Conservation (phyloP, 2,329 filamentous ascomycete genomes). For the Chrysoporthe puriensis region DNA sequence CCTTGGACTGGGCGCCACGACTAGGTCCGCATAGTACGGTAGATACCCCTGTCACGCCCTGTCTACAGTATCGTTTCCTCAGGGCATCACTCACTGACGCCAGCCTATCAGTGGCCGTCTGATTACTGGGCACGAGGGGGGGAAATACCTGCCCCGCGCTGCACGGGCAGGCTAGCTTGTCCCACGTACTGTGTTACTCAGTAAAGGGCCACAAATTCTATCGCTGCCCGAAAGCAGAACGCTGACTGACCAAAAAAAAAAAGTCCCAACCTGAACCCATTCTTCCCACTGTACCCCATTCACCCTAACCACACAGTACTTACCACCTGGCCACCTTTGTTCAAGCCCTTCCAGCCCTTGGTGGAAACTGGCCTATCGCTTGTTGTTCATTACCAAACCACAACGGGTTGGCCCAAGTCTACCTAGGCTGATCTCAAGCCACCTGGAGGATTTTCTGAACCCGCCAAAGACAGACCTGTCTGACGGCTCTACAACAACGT, state of each 20-base stretch:
- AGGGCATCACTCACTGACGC: neutral
- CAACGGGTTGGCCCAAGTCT: constrained; percentile 7
- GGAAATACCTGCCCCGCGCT: constrained; percentile 23
- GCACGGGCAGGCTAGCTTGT: constrained; percentile 10
- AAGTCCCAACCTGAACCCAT: neutral
- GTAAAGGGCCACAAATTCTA: constrained; percentile 25
- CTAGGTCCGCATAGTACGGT: neutral
- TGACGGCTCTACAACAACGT: constrained; percentile 22
- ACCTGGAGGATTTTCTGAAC: constrained; percentile 7
- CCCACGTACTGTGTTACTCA: neutral
- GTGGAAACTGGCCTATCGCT: constrained; percentile 14
- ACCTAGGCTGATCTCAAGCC: constrained; percentile 5
- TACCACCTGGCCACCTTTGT: constrained; percentile 4
- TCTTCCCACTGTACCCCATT: neutral
- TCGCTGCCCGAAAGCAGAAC: constrained; percentile 9
- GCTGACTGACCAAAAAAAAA: neutral
- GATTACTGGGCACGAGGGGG: constrained; percentile 17
- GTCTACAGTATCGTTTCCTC: neutral
- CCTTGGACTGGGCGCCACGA: neutral
- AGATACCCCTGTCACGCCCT: neutral
- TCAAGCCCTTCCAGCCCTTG: constrained; percentile 11
- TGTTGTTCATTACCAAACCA: constrained; percentile 16
- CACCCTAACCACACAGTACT: neutral
- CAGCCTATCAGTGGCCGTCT: constrained; percentile 26
- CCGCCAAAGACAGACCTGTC: constrained; percentile 10